Percentiles rank a stretch among this genome's conserved stretches.
Conservation (phyloP, 73 alveolate genomes). For the Paramecium octaurelia region DNA sequence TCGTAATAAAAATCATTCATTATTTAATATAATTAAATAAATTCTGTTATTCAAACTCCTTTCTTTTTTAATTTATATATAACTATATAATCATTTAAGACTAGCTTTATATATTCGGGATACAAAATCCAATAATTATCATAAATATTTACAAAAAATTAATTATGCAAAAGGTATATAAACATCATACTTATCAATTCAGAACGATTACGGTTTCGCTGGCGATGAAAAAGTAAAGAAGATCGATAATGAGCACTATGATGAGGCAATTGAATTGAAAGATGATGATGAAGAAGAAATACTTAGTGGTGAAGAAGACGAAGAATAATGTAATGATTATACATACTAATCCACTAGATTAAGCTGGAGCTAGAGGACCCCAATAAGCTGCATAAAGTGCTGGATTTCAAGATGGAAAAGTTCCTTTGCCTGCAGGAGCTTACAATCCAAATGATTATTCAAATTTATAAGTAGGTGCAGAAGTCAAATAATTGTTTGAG, state of each 20-base stretch:
- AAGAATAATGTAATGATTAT: background rate
- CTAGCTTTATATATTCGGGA: background rate
- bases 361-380: conserved; percentile 22
- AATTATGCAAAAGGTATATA: background rate
- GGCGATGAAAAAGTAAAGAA: conserved; percentile 49
- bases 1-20: conserved; percentile 33
- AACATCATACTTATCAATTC: background rate
- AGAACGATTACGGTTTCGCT: conserved; percentile 17
- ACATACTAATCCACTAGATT: background rate
- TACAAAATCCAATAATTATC: background rate
- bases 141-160: background rate
- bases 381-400: conserved; percentile 45
- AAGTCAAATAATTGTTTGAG: conserved; percentile 78
- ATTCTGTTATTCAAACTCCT: background rate
- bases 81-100: background rate
- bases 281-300: conserved; percentile 60
- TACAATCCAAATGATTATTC: conserved; percentile 88
- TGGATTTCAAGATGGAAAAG: conserved; percentile 49
- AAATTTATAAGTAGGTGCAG: conserved; percentile 75
- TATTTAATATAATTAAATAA: background rate
- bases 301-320: conserved; percentile 45
- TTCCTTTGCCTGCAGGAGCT: conserved; percentile 70
- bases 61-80: background rate
- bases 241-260: conserved; percentile 58
- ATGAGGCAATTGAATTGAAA: conserved; percentile 59